Conservation (phyloP, 495 filamentous ascomycete genomes). For the Tuber borchii region DNA sequence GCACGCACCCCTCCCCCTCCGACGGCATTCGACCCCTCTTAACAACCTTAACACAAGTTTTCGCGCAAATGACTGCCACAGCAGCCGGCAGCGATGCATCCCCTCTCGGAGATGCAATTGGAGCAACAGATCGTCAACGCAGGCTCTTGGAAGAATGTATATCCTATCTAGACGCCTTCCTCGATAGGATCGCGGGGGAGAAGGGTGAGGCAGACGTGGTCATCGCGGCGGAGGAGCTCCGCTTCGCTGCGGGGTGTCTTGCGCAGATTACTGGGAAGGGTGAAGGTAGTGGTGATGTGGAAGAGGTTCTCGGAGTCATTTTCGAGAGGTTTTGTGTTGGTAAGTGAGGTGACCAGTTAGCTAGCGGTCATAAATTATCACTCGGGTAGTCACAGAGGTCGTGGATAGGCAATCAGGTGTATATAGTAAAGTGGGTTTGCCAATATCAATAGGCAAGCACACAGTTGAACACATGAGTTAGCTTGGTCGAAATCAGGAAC, state of each 20-base stretch:
- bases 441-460: neutral
- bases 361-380: neutral
- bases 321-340: slow-evolving; percentile 73
- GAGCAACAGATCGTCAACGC: slow-evolving; percentile 82
- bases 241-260: slow-evolving; percentile 70
- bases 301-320: slow-evolving; percentile 92
- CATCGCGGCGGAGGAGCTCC: slow-evolving; percentile 81
- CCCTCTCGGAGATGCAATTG: slow-evolving; percentile 62
- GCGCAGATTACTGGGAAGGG: slow-evolving; percentile 83
- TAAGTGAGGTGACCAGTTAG: slow-evolving; percentile 13
- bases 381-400: neutral
- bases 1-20: slow-evolving; percentile 42
- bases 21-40: slow-evolving; percentile 64
- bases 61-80: slow-evolving; percentile 65
- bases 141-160: slow-evolving; percentile 69
- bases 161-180: slow-evolving; percentile 62
- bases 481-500: neutral
- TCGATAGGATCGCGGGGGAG: slow-evolving; percentile 46
- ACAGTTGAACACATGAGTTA: neutral
- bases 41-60: slow-evolving; percentile 58
- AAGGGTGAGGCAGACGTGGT: slow-evolving; percentile 68
- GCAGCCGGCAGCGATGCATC: slow-evolving; percentile 37
- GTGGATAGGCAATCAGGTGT: neutral
- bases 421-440: neutral
- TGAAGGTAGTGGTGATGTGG: slow-evolving; percentile 76